phyloP scores from a whole-genome alignment of 2,329 filamentous ascomycete genomes.

The Botrytis fabae region DNA sequence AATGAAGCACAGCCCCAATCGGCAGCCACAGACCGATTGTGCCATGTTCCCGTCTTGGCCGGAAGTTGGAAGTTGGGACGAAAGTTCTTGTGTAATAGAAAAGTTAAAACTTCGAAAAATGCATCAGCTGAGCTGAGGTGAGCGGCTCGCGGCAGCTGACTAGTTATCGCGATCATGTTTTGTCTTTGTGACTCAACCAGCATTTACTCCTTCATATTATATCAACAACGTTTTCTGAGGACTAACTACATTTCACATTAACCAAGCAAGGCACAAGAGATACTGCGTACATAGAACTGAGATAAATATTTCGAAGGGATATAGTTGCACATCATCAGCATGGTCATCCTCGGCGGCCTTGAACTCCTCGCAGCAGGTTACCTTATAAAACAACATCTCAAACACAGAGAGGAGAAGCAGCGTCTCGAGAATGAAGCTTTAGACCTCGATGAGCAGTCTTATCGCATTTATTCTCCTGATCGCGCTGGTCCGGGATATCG shows the following conservation, averaged over 20 bases:
- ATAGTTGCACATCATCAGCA: conserved; percentile 12
- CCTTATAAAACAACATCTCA: conserved; percentile 37
- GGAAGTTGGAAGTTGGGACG: not conserved
- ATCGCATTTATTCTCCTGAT: conserved; percentile 24
- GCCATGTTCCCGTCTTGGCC: conserved; percentile 4
- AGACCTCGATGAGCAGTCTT: conserved; percentile 26
- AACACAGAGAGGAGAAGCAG: conserved; percentile 41
- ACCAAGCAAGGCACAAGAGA: not conserved
- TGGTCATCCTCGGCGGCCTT: conserved; percentile 52
- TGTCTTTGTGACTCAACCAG: not conserved
- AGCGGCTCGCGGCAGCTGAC: not conserved
- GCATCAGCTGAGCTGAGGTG: conserved; percentile 17
- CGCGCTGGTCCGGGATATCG: conserved; percentile 13
- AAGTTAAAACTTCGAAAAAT: not conserved
- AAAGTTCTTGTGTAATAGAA: not conserved
- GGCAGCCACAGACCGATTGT: not conserved
- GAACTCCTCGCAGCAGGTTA: conserved; percentile 39
- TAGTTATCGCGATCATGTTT: not conserved
- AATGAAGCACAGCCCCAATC: conserved; percentile 2
- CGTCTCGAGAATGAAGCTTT: conserved; percentile 36
- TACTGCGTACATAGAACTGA: not conserved
- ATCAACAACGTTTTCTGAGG: not conserved
- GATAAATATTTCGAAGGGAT: not conserved
- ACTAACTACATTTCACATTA: not conserved
- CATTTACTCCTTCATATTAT: not conserved